These are phyloP conservation scores for Penicillium nordicum DNA, from an alignment of 2,329 filamentous ascomycete species.

Conservation along the genomic window DNA sequence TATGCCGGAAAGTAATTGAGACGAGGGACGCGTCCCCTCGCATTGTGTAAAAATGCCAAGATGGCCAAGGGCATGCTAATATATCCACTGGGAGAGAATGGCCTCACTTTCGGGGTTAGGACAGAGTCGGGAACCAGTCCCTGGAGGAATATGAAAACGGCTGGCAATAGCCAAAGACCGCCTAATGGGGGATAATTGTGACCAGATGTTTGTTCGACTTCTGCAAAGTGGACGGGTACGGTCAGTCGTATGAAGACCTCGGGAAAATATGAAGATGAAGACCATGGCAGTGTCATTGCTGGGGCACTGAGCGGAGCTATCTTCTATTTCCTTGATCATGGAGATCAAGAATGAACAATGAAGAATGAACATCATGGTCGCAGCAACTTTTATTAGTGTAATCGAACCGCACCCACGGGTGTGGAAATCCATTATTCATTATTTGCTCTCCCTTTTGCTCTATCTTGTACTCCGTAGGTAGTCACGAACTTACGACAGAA, in stretches of 20 bases:
- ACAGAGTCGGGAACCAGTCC: conserved; percentile 19
- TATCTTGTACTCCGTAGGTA: background rate
- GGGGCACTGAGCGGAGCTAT: conserved; percentile 27
- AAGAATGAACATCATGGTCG: background rate
- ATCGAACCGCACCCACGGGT: background rate
- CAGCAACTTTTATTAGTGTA: background rate
- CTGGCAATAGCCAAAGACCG: conserved; percentile 11
- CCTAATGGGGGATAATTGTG: conserved; percentile 28
- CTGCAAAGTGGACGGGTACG: conserved; percentile 9
- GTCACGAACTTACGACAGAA: too few relatives aligned
- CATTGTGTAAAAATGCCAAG: background rate
- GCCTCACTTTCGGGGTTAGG: background rate
- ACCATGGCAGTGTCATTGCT: conserved; percentile 33
- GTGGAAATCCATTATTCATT: background rate
- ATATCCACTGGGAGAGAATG: background rate
- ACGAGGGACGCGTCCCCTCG: background rate
- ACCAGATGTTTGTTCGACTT: conserved; percentile 20
- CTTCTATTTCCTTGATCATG: conserved; percentile 15
- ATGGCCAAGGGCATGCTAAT: conserved; percentile 6
- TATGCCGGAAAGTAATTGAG: background rate
- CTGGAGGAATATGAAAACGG: conserved; percentile 31
- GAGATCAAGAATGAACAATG: background rate
- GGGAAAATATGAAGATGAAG: conserved; percentile 27
- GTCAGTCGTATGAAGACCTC: conserved; percentile 9
- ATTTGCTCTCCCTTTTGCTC: background rate